Evolutionary conservation across 495 filamentous ascomycete species (phyloP).

Genomic region (Penicillium turbatum): DNA sequence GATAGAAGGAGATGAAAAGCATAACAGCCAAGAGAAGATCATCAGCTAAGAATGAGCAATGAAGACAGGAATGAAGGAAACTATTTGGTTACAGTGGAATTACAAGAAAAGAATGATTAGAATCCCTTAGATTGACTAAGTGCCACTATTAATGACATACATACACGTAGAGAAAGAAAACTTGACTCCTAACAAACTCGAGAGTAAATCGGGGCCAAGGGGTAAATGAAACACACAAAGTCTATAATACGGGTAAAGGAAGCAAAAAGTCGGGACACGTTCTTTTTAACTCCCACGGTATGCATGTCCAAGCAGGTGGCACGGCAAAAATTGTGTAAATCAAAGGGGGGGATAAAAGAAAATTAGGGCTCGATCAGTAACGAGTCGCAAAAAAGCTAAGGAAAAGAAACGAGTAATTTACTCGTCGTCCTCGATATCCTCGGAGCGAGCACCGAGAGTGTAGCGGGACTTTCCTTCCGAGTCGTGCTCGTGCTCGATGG

Average conservation of each 20-base stretch:
- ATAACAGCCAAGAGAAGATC: no score
- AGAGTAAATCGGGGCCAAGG: slow-evolving; percentile 31
- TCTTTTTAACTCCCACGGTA: slow-evolving; percentile 26
- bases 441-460: slow-evolving; percentile 56
- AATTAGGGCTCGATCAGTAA: slow-evolving; percentile 32
- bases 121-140: slow-evolving; percentile 40
- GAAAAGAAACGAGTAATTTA: slow-evolving; percentile 31
- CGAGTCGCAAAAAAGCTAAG: slow-evolving; percentile 22
- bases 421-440: slow-evolving; percentile 68
- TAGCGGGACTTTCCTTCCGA: slow-evolving; percentile 55
- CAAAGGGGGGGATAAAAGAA: slow-evolving; percentile 23
- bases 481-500: slow-evolving; percentile 63
- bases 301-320: slow-evolving; percentile 31
- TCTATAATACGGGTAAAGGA: slow-evolving; percentile 43
- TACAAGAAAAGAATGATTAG: slow-evolving; percentile 19
- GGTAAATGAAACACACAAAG: slow-evolving; percentile 38
- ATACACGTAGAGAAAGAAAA: slow-evolving; percentile 45
- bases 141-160: slow-evolving; percentile 51
- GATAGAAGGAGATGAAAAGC: no score
- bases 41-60: background rate
- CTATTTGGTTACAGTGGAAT: background rate
- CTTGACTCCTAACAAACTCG: slow-evolving; percentile 36
- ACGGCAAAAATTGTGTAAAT: slow-evolving; percentile 22
- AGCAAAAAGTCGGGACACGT: slow-evolving; percentile 15
- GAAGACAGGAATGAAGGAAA: background rate